Percentiles rank a stretch among this genome's conserved stretches.
phyloP scores from a whole-genome alignment of 352 stramenopile species.

The Peronosclerospora sorghi region DNA sequence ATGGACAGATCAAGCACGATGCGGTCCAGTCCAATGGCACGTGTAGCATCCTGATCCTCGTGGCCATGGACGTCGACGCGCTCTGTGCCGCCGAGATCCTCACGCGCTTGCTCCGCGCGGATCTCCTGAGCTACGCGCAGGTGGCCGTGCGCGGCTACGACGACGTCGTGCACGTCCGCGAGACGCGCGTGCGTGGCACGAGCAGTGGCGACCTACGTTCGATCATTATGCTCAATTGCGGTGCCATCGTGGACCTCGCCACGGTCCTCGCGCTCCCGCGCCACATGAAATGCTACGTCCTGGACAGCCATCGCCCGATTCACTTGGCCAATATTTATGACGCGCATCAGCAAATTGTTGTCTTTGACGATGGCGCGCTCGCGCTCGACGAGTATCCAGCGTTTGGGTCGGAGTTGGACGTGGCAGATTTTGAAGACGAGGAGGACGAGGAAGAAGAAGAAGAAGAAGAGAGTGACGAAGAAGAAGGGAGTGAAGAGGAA shows the following conservation, averaged over 20 bases:
- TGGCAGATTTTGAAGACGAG: conserved; percentile 56
- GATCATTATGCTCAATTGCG: conserved; percentile 92
- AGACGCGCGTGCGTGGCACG: conserved; percentile 51
- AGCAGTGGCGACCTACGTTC: conserved; percentile 66
- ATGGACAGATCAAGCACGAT: conserved; percentile 73
- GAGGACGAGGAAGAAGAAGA: conserved; percentile 50
- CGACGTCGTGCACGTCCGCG: conserved; percentile 68
- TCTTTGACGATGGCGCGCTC: conserved; percentile 75
- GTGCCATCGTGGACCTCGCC: conserved; percentile 87
- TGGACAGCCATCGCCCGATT: conserved; percentile 92
- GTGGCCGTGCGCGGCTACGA: conserved; percentile 74
- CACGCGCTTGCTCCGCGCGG: conserved; percentile 59
- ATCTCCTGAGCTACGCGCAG: conserved; percentile 68
- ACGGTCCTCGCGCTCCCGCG: conserved; percentile 63
- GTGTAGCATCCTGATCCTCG: conserved; percentile 87
- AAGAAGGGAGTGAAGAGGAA: conserved; percentile 23
- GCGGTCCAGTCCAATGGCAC: conserved; percentile 45
- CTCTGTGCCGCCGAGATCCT: conserved; percentile 92
- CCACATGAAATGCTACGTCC: conserved; percentile 86
- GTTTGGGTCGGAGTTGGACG: conserved; percentile 77
- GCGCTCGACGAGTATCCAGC: conserved; percentile 62
- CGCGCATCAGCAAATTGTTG: conserved; percentile 55
- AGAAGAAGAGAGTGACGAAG: conserved; percentile 30
- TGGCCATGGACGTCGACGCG: conserved; percentile 90
- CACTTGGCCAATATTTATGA: conserved; percentile 96